Evolutionary conservation across 176 grass and related monocot genomes (phyloP).

Genomic region (Alloteropsis semialata): DNA sequence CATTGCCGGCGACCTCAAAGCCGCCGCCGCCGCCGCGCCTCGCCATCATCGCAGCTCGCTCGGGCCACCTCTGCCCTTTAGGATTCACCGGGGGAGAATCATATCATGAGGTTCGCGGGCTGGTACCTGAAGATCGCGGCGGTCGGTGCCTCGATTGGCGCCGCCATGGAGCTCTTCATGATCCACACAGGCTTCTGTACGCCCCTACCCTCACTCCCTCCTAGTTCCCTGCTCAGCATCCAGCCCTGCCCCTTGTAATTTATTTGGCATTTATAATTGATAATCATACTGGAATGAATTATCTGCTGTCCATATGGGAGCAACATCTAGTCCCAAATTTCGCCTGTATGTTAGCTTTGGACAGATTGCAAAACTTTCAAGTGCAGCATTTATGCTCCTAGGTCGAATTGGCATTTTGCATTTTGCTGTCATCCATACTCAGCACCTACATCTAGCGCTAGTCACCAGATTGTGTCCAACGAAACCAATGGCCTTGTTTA

Average conservation of each 20-base stretch:
- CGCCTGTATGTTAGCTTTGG: background rate
- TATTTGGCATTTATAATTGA: too few relatives aligned
- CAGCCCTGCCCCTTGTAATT: background rate
- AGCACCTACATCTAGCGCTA: background rate
- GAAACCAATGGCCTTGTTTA: background rate
- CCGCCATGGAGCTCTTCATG: slow-evolving; percentile 93
- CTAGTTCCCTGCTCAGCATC: background rate
- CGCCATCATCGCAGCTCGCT: too few relatives aligned
- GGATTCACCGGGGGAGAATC: background rate
- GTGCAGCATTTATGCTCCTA: background rate
- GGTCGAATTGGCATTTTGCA: background rate
- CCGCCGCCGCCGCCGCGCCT: background rate
- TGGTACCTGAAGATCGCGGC: slow-evolving; percentile 89
- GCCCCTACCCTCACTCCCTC: background rate
- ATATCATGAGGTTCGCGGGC: slow-evolving; percentile 59
- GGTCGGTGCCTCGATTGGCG: slow-evolving; percentile 63
- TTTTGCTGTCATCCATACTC: background rate
- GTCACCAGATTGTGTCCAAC: background rate
- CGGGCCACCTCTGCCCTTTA: background rate
- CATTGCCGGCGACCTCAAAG: background rate
- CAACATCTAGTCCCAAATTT: background rate
- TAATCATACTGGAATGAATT: background rate
- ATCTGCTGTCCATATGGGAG: too few relatives aligned
- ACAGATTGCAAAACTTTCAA: background rate
- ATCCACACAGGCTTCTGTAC: slow-evolving; percentile 96